Evolutionary conservation across 2,329 filamentous ascomycete species (phyloP).

Genomic region (Pleochaeta shiraiana): DNA sequence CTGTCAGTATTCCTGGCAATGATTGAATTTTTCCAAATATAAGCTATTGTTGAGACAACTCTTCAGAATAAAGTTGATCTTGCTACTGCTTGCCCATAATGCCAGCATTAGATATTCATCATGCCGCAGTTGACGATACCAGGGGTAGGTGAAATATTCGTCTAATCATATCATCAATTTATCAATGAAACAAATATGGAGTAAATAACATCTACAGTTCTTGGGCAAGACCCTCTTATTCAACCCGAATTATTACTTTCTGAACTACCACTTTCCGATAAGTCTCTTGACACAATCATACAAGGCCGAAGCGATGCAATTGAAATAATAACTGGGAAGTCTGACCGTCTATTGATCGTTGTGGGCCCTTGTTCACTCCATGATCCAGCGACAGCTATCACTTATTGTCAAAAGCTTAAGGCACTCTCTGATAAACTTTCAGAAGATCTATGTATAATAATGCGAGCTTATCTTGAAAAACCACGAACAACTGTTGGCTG

Average conservation of each 20-base stretch:
- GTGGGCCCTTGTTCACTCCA: slow-evolving; percentile 95
- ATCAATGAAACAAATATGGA: neutral
- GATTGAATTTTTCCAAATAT: neutral
- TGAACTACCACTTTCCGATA: slow-evolving; percentile 52
- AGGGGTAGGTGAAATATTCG: slow-evolving; percentile 22
- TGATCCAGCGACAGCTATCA: slow-evolving; percentile 68
- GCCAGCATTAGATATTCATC: slow-evolving; percentile 15
- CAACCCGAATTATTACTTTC: slow-evolving; percentile 68
- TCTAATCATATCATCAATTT: neutral
- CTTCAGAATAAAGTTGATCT: neutral
- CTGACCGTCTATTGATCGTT: slow-evolving; percentile 62
- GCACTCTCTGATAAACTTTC: slow-evolving; percentile 57
- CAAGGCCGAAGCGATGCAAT: slow-evolving; percentile 31
- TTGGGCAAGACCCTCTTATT: slow-evolving; percentile 87
- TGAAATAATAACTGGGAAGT: slow-evolving; percentile 1
- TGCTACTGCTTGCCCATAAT: slow-evolving; percentile 9
- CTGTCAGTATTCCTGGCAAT: neutral
- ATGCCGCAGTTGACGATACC: slow-evolving; percentile 26
- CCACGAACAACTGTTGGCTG: slow-evolving; percentile 94
- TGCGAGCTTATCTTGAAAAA: slow-evolving; percentile 99
- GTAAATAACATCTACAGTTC: slow-evolving; percentile 31
- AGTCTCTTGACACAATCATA: slow-evolving; percentile 44
- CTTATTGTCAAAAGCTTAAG: slow-evolving; percentile 70
- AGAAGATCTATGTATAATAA: slow-evolving; percentile 73
- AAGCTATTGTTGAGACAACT: slow-evolving; percentile 7